Conservation (phyloP, 805 yeast species). For the Kazachstania viticola region DNA sequence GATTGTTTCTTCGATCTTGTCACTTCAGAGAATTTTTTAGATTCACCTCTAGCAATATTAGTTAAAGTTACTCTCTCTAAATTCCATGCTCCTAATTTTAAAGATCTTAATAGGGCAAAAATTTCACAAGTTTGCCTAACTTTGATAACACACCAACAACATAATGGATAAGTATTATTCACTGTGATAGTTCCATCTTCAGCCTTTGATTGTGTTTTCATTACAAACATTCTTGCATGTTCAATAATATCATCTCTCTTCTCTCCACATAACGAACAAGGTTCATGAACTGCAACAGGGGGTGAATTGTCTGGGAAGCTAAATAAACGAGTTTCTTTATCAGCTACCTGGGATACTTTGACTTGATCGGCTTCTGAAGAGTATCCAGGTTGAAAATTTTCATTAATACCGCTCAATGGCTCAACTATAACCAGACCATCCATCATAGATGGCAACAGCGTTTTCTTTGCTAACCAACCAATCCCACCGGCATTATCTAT, state of each 20-base stretch:
- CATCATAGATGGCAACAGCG: constrained; percentile 53
- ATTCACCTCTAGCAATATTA: constrained; percentile 9
- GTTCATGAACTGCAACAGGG: constrained; percentile 63
- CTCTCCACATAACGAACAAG: constrained; percentile 84
- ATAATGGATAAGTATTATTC: constrained; percentile 48
- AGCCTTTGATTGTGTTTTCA: constrained; percentile 36
- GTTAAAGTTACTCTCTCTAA: constrained; percentile 31
- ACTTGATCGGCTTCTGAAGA: constrained; percentile 4
- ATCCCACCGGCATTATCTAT: constrained; percentile 54
- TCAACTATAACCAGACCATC: constrained; percentile 78
- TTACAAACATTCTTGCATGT: constrained; percentile 65
- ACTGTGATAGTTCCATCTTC: constrained; percentile 22
- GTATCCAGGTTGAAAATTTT: constrained; percentile 41
- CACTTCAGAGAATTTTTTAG: constrained; percentile 8
- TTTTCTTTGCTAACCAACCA: constrained; percentile 48
- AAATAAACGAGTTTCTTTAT: constrained; percentile 29
- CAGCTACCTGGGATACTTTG: constrained; percentile 3
- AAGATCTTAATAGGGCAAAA: constrained; percentile 60
- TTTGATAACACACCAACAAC: constrained; percentile 70
- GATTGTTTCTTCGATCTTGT: constrained; percentile 1
- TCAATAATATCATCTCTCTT: constrained; percentile 54
- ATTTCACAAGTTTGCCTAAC: constrained; percentile 76
- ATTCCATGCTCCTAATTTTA: constrained; percentile 51
- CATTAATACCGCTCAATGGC: constrained; percentile 78
- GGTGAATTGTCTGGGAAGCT: constrained; percentile 38